phyloP scores from a whole-genome alignment of 2,329 filamentous ascomycete species.

The Fusarium sp. region DNA sequence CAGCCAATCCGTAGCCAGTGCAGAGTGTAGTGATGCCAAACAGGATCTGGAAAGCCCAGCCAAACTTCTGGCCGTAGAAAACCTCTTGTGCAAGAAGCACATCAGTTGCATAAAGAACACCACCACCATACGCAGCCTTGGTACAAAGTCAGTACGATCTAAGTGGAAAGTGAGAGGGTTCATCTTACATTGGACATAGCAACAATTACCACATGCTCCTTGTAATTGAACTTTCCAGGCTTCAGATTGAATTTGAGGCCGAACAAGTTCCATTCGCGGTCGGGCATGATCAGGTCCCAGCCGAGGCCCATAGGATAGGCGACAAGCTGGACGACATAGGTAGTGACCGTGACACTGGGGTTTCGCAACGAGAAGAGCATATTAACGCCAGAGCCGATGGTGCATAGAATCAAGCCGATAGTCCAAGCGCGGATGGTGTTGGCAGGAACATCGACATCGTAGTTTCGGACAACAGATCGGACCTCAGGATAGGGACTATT shows the following conservation, averaged over 20 bases:
- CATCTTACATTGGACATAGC: slow-evolving; percentile 72
- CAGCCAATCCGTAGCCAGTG: slow-evolving; percentile 69
- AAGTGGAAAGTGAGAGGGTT: background rate
- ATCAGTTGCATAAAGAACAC: slow-evolving; percentile 68
- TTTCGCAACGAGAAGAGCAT: slow-evolving; percentile 71
- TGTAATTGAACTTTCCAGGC: slow-evolving; percentile 70
- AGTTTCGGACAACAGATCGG: slow-evolving; percentile 73
- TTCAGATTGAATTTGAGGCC: slow-evolving; percentile 68
- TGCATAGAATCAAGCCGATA: slow-evolving; percentile 71
- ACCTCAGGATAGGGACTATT: slow-evolving; percentile 78
- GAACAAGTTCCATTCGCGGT: slow-evolving; percentile 63
- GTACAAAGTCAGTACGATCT: slow-evolving; percentile 28
- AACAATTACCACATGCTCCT: slow-evolving; percentile 72
- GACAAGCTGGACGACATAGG: slow-evolving; percentile 72
- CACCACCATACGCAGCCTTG: slow-evolving; percentile 69
- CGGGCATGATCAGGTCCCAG: slow-evolving; percentile 68
- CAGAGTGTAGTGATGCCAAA: slow-evolving; percentile 67
- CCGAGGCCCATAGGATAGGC: slow-evolving; percentile 69
- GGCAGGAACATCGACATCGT: slow-evolving; percentile 72
- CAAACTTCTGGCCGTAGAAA: slow-evolving; percentile 69
- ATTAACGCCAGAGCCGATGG: slow-evolving; percentile 71
- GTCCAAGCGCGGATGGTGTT: slow-evolving; percentile 75
- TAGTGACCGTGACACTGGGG: slow-evolving; percentile 70
- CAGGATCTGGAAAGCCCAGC: slow-evolving; percentile 67
- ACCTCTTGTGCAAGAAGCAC: slow-evolving; percentile 63